phyloP scores from a whole-genome alignment of 805 yeast species.

The Lipomyces spencermartinsiae region DNA sequence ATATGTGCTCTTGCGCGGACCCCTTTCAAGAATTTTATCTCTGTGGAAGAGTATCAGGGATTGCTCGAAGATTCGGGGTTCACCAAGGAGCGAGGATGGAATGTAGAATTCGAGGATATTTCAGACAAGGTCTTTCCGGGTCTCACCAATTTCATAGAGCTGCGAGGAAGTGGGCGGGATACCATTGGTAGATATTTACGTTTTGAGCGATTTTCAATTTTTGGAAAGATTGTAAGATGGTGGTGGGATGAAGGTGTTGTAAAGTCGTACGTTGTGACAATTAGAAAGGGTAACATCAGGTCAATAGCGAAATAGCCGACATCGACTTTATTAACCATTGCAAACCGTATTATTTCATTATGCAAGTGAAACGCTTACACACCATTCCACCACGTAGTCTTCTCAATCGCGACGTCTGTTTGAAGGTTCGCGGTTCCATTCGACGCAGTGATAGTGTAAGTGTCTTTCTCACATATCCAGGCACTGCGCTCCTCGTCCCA shows the following conservation, averaged over 20 bases:
- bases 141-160: constrained; percentile 18
- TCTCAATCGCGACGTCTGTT: neutral
- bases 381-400: constrained; percentile 19
- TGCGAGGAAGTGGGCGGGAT: constrained; percentile 11
- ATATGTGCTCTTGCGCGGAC: constrained; percentile 19
- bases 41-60: constrained; percentile 13
- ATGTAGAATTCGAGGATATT: constrained; percentile 23
- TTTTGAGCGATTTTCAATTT: constrained; percentile 20
- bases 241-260: constrained; percentile 25
- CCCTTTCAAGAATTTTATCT: constrained; percentile 26
- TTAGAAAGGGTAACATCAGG: neutral
- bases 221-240: constrained; percentile 30
- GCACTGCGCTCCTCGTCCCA: constrained; percentile 56
- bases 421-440: constrained; percentile 41
- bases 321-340: too few relatives aligned
- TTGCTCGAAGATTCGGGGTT: constrained; percentile 24
- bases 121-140: constrained; percentile 33
- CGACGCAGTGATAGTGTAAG: constrained; percentile 55
- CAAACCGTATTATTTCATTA: too few relatives aligned
- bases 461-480: constrained; percentile 61
- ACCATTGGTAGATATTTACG: constrained; percentile 16
- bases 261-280: constrained; percentile 17
- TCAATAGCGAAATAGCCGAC: neutral
- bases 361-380: neutral
- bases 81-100: constrained; percentile 21